These are phyloP conservation scores for Jamesozyma jinghongensis DNA, from an alignment of 805 yeast species.

Conservation along the genomic window DNA sequence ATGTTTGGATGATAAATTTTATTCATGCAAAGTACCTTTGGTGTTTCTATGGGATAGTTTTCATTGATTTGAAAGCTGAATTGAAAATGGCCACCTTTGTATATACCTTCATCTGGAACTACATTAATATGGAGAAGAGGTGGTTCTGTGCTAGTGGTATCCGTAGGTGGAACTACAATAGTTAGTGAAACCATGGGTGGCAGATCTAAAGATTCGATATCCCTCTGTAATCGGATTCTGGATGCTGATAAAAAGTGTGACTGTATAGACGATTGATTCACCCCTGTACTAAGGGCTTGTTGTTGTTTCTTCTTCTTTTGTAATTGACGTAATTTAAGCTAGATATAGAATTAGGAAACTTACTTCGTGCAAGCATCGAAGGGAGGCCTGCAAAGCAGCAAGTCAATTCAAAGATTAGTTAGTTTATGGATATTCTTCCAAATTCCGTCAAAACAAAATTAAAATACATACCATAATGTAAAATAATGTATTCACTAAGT, in stretches of 20 bases:
- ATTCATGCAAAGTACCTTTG: constrained; percentile 63
- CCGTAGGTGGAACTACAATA: constrained; percentile 5
- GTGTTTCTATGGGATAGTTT: constrained; percentile 87
- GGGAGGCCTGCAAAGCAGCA: too few species aligned
- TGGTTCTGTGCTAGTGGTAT: constrained; percentile 1
- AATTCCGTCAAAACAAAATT: too few species aligned
- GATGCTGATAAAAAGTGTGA: constrained; percentile 9
- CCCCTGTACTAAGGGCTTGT: neutral
- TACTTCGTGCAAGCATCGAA: too few species aligned
- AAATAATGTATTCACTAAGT: too few species aligned
- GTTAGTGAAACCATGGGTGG: constrained; percentile 17
- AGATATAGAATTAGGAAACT: neutral
- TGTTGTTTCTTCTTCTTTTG: constrained; percentile 17
- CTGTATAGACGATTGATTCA: neutral
- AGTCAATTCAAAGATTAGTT: too few species aligned
- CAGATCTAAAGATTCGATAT: constrained; percentile 18
- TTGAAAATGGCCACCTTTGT: constrained; percentile 31
- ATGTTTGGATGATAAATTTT: constrained; percentile 91
- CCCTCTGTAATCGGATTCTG: constrained; percentile 20
- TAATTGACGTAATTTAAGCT: constrained; percentile 23
- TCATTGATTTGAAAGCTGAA: constrained; percentile 60
- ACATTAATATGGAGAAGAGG: constrained; percentile 16
- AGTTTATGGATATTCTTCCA: too few species aligned
- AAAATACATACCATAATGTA: too few species aligned
- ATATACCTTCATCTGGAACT: constrained; percentile 26